These are phyloP conservation scores for Fulvia fulva DNA, from an alignment of 2,329 filamentous ascomycete species.

Conservation along the genomic window DNA sequence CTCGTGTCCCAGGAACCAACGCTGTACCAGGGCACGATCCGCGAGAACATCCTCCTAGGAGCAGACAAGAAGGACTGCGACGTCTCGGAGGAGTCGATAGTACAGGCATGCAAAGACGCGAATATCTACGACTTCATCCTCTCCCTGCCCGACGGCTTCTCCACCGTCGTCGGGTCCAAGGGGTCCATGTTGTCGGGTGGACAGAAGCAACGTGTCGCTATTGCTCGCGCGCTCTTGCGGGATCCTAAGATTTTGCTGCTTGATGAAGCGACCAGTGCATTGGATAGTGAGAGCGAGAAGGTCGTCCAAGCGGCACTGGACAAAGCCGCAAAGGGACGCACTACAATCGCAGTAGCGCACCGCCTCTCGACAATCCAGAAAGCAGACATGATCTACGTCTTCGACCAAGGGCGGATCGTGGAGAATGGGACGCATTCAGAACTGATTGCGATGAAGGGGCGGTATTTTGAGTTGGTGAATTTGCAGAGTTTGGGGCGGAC, in stretches of 20 bases:
- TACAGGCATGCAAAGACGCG: slow-evolving; percentile 78
- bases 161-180: slow-evolving; percentile 68
- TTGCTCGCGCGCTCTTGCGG: slow-evolving; percentile 85
- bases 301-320: slow-evolving; percentile 79
- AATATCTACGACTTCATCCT: slow-evolving; percentile 92
- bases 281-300: slow-evolving; percentile 74
- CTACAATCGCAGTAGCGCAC: slow-evolving; percentile 89
- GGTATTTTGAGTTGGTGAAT: slow-evolving; percentile 41
- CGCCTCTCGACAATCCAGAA: slow-evolving; percentile 89
- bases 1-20: slow-evolving; percentile 94
- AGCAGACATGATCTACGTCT: slow-evolving; percentile 94
- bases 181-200: slow-evolving; percentile 82
- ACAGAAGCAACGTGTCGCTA: slow-evolving; percentile 92
- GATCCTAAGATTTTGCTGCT: slow-evolving; percentile 82
- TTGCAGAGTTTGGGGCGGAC: slow-evolving; percentile 35
- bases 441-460: slow-evolving; percentile 37
- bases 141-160: slow-evolving; percentile 61
- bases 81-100: slow-evolving; percentile 67
- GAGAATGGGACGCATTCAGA: slow-evolving; percentile 77
- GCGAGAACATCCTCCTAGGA: slow-evolving; percentile 84
- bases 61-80: slow-evolving; percentile 55
- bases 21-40: slow-evolving; percentile 86
- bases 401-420: slow-evolving; percentile 81
- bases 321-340: slow-evolving; percentile 67
- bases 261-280: slow-evolving; percentile 66